A percentile compares a stretch with the other conserved stretches of the same genome.
Evolutionary conservation across 148 eudicot genomes (phyloP).

Genomic region (Cornus suecica): DNA sequence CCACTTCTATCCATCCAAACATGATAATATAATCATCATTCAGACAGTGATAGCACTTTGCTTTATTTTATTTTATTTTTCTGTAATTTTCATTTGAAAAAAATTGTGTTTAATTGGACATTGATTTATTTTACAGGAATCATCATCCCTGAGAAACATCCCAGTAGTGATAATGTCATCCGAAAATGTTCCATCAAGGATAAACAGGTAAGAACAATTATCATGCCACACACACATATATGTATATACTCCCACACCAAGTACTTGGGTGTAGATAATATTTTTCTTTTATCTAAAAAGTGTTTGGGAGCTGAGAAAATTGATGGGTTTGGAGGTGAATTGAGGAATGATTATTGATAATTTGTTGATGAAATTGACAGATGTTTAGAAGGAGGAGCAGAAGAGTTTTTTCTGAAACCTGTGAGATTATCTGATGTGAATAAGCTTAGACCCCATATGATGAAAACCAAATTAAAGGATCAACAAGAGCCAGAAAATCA

Average conservation of each 20-base stretch:
- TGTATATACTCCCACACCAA: not conserved
- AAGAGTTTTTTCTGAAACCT: constrained; percentile 89
- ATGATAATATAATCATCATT: not conserved
- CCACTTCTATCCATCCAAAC: not conserved
- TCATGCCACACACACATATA: not conserved
- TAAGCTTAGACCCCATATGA: constrained; percentile 78
- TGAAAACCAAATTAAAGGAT: constrained; percentile 53
- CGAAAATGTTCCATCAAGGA: constrained; percentile 92
- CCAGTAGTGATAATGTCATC: constrained; percentile 99
- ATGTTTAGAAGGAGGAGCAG: constrained; percentile 96
- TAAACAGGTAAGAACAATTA: constrained; percentile 54
- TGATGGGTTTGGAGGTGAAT: not conserved
- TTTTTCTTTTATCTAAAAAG: not conserved
- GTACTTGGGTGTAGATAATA: no score
- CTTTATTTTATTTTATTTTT: not conserved
- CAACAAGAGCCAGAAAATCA: constrained; percentile 22
- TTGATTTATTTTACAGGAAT: constrained; percentile 57
- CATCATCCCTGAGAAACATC: constrained; percentile 72
- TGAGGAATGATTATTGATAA: not conserved
- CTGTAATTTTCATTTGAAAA: no score
- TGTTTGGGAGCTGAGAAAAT: not conserved
- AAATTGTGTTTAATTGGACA: constrained; percentile 3
- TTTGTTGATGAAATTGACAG: constrained; percentile 34
- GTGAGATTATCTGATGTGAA: constrained; percentile 72
- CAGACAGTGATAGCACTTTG: not conserved